Base-by-base conservation (phyloP, 805 yeast species). In the Nakazawaea ishiwadae region DNA sequence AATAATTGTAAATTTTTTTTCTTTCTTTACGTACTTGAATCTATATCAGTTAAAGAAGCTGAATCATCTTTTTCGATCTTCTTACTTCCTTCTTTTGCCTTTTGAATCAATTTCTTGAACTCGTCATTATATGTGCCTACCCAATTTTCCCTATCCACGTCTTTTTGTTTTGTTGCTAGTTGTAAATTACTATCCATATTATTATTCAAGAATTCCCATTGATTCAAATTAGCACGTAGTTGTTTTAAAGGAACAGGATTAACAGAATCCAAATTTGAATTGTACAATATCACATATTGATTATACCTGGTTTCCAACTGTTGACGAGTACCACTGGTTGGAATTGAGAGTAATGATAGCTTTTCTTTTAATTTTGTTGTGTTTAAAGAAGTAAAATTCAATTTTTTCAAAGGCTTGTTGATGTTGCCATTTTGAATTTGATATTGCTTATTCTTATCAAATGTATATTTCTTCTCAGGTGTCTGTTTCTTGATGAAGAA, bases 221-320 rank as follows among this genome's bases (percentile, higher is more conserved):
- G 77, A 17, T 62, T 56, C 29, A 90, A 65, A 39, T 72, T 73
- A 40, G 71, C 75, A 36, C 75, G 65, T 37, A 90, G 58, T 4
- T 75, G 73, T 29, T 65, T 61, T 17, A 77, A 79, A 19, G 75
- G 60, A 4, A 74, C 75, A 0, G 96, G 96, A 23, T 66, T 69
- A 27, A 73, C 63, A 5, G 89, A 73, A 54, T 88, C 96, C 32
- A 80, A 71, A 53, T 88, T 88, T 10, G 96, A 81, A 54, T 90
- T 90, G 79, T 81, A 84, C 9, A 88, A 54, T 24, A 80, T 76
- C 42, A 83, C 77, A 64, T 79, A 90, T 49, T 89, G 91, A 47
- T 77, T 81, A 54, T 84, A 84, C 31, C 98, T 62, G 15, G 73
- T 61, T 46, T 85, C 90, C 50, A 89, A 53, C 48, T 76, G 81